Conservation (phyloP, 2,329 filamentous ascomycete genomes). For the Ascochyta fabae region DNA sequence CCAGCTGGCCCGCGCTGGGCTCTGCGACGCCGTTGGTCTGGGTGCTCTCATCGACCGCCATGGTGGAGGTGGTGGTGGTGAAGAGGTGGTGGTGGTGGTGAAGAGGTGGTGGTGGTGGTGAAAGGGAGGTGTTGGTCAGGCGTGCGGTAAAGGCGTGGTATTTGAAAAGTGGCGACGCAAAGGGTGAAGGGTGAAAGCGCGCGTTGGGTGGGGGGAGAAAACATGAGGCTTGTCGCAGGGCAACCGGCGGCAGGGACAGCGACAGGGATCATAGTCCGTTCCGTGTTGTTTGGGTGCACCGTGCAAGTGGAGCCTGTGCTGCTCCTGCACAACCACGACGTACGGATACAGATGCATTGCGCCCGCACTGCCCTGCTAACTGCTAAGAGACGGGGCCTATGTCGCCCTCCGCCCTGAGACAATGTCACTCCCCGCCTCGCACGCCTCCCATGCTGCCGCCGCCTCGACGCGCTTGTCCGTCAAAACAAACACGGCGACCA, state of each 20-base stretch:
- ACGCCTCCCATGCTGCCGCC: constrained; percentile 29
- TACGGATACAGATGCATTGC: constrained; percentile 5
- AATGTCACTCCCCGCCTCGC: constrained; percentile 40
- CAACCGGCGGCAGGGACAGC: background rate
- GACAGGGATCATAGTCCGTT: background rate
- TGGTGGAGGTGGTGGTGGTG: constrained; percentile 9
- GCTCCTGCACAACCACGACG: constrained; percentile 7
- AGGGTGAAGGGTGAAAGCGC: background rate
- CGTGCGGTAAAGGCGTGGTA: background rate
- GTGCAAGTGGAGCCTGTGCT: background rate
- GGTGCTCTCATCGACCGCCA: constrained; percentile 46
- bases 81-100: too few relatives aligned
- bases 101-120: background rate
- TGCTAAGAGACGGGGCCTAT: constrained; percentile 9
- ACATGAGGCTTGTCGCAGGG: constrained; percentile 3
- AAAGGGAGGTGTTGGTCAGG: constrained; percentile 11
- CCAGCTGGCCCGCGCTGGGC: constrained; percentile 46
- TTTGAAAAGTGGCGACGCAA: background rate
- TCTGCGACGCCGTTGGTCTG: constrained; percentile 50
- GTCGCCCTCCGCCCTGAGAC: constrained; percentile 9
- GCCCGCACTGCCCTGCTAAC: background rate
- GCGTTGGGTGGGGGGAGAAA: background rate
- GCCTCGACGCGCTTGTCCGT: constrained; percentile 33
- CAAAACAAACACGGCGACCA: constrained; percentile 38
- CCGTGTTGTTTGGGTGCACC: constrained; percentile 1